These are phyloP conservation scores for Cytospora leucostoma DNA, from an alignment of 2,329 filamentous ascomycete species.

Conservation along the genomic window DNA sequence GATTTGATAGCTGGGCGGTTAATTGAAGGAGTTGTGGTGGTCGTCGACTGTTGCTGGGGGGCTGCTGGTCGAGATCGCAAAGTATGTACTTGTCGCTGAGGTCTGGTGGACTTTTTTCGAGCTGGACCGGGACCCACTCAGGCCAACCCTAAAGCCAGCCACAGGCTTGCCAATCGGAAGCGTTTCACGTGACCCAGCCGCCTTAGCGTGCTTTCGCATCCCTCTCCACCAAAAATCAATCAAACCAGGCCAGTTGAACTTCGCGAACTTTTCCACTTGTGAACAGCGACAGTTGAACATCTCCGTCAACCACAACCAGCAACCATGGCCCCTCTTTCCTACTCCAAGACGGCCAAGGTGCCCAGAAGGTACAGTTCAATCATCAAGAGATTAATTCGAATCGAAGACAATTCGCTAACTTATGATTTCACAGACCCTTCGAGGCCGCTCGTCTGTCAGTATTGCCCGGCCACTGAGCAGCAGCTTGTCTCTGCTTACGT, in stretches of 20 bases:
- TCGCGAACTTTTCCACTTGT: conserved; percentile 15
- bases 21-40: conserved; percentile 47
- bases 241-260: conserved; percentile 1
- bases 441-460: conserved; percentile 99
- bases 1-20: conserved; percentile 49
- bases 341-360: conserved; percentile 99
- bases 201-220: not conserved
- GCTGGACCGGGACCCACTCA: conserved; percentile 4
- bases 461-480: conserved; percentile 91
- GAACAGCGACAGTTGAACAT: not conserved
- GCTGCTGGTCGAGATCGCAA: conserved; percentile 28
- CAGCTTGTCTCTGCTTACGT: conserved; percentile 98
- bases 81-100: not conserved
- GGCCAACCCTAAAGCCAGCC: not conserved
- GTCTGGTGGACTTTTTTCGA: conserved; percentile 1
- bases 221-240: conserved; percentile 8
- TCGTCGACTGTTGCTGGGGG: conserved; percentile 41
- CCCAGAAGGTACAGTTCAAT: conserved; percentile 47
- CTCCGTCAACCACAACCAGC: conserved; percentile 30
- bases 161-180: not conserved
- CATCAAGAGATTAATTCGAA: not conserved
- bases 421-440: conserved; percentile 76
- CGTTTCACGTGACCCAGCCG: conserved; percentile 7
- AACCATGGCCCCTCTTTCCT: conserved; percentile 62
- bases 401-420: conserved; percentile 19